Evolutionary conservation across 768 basidiomycete species (phyloP), one percentile per base, ranked within the genome.

Genomic region (Trametopsis cervina): DNA sequence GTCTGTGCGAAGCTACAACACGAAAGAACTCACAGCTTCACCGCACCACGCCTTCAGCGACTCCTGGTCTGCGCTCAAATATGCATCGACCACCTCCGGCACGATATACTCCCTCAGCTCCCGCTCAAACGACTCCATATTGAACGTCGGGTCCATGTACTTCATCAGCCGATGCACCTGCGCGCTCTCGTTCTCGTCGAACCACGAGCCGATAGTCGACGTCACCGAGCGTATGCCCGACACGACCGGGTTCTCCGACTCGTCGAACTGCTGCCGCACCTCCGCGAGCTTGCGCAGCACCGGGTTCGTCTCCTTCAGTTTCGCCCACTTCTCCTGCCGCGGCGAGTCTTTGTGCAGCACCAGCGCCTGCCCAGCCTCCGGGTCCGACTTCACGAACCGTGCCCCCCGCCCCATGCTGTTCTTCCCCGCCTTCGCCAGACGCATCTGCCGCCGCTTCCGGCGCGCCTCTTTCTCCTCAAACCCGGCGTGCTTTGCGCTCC

Each of bases 131-230:
- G 71, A 68, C 61, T 97, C 96, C 60, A 85, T 78, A 47, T 77
- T 83, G 68, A 96, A 99, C 22, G 67, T 63, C 4, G 96, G 91
- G 64, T 99, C 96, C 60, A 97, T 72, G n/a, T 71, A 63, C 63
- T 83, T 88, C 81, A 97, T 89, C 61, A 83, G 66, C 51, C 89
- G 77, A 59, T 85, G 82, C 24, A 98, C 95, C 64, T 89, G 88
- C n/a, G 96, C 96, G 40, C 86, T 93, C 71, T 99, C 96, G 61
- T 89, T 99, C 71, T 99, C 96, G 50, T 98, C 95, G 58, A 92
- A 91, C 83, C 86, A 90, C 2, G 85, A 80, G 2, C 89, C 91
- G 43, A 99, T 74, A 0, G 85, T 86, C 37, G 83, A 75, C 1
- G 93, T 94, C 42, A 96, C 84, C 5, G 78, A 75, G 33, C 96